Conservation (phyloP, 2,329 filamentous ascomycete genomes). For the Talaromyces sp. region DNA sequence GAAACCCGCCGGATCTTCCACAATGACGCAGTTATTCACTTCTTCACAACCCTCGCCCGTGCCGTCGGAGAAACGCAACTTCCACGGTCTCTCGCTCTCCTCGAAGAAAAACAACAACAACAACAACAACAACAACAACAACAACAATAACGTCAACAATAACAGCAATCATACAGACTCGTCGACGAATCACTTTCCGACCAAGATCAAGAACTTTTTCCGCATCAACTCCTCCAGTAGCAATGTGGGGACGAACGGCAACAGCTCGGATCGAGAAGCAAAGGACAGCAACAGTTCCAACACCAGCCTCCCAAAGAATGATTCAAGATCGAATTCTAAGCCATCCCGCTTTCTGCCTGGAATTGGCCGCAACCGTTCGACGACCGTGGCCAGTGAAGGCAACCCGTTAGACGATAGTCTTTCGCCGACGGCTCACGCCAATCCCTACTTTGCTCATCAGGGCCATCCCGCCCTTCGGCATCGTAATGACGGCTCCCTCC, state of each 20-base stretch:
- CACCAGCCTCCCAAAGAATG: conserved; percentile 50
- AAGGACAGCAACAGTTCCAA: conserved; percentile 37
- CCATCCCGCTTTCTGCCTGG: conserved; percentile 86
- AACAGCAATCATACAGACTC: conserved; percentile 31
- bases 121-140: conserved; percentile 25
- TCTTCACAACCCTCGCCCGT: conserved; percentile 37
- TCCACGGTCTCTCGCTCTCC: conserved; percentile 43
- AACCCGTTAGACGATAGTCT: conserved; percentile 83
- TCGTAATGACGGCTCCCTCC: conserved; percentile 89
- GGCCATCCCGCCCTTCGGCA: conserved; percentile 89
- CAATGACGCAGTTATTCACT: conserved; percentile 45
- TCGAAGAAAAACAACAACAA: conserved; percentile 43
- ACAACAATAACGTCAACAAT: conserved; percentile 23
- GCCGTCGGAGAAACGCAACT: conserved; percentile 45
- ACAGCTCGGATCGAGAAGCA: conserved; percentile 33
- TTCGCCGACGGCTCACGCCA: conserved; percentile 89
- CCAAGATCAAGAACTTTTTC: conserved; percentile 67
- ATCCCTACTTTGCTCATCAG: conserved; percentile 96
- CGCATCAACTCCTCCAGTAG: conserved; percentile 58
- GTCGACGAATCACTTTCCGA: conserved; percentile 49
- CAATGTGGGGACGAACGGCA: conserved; percentile 32
- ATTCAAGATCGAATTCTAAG: conserved; percentile 66
- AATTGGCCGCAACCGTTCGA: conserved; percentile 81
- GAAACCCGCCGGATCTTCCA: conserved; percentile 14
- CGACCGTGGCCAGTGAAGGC: conserved; percentile 88